Conservation (phyloP, 768 basidiomycete genomes). For the Trametes meyenii region DNA sequence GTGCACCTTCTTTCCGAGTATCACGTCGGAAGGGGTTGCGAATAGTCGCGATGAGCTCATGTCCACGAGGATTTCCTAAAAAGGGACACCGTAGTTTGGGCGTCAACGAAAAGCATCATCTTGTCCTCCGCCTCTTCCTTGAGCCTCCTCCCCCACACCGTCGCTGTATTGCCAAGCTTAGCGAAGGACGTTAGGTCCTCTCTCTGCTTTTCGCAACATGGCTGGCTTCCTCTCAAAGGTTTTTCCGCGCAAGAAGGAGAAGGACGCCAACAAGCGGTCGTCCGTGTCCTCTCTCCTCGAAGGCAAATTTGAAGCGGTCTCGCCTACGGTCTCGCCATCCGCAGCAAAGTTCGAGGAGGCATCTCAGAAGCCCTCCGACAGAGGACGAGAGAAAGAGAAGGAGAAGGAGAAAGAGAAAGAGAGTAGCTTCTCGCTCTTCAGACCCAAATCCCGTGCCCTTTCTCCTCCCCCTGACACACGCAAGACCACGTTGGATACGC, state of each 20-base stretch:
- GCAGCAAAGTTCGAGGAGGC: conserved; percentile 30
- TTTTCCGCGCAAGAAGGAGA: conserved; percentile 74
- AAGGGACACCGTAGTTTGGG: background rate
- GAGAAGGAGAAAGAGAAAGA: conserved; percentile 50
- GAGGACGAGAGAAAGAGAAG: conserved; percentile 37
- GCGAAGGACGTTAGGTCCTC: conserved; percentile 25
- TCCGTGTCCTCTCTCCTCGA: conserved; percentile 58
- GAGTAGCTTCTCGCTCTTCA: conserved; percentile 52
- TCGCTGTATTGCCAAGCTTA: background rate
- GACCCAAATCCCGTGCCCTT: conserved; percentile 46
- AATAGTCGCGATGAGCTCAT: background rate
- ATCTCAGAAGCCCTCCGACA: conserved; percentile 38
- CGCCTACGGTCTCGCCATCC: conserved; percentile 46
- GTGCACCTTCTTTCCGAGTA: background rate
- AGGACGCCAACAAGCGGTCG: conserved; percentile 40
- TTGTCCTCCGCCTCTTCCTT: conserved; percentile 8
- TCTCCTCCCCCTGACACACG: conserved; percentile 39
- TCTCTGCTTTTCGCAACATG: conserved; percentile 33
- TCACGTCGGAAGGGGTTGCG: background rate
- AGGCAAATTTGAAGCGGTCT: conserved; percentile 75
- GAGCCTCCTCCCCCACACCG: background rate
- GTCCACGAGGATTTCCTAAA: background rate
- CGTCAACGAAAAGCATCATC: background rate
- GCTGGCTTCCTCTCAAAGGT: conserved; percentile 78
- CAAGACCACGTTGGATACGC: conserved; percentile 38